Evolutionary conservation across 108 stramenopile genomes (phyloP).

Genomic region (Fistulifera pelliculosa): DNA sequence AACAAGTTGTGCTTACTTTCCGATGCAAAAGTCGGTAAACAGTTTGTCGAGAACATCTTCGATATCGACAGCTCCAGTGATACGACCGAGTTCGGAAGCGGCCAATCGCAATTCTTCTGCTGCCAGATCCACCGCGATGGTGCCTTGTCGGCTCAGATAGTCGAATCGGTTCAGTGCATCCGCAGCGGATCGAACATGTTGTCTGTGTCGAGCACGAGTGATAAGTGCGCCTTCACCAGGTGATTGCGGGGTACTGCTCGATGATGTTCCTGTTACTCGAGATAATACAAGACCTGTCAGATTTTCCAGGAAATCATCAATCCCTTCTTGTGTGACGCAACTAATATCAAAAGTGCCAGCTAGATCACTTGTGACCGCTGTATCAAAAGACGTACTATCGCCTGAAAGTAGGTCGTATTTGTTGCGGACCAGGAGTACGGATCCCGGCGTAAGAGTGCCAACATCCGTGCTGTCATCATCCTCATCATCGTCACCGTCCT

Average conservation of each 20-base stretch:
- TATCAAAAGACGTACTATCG: neutral
- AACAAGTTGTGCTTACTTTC: too few species aligned
- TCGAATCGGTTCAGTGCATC: constrained; percentile 63
- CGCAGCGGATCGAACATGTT: constrained; percentile 65
- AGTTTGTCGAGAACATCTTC: constrained; percentile 94
- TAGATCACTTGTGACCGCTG: neutral
- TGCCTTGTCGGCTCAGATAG: constrained; percentile 40
- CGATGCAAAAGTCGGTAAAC: constrained; percentile 95
- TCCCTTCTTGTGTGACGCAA: constrained; percentile 60
- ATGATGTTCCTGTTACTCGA: constrained; percentile 15
- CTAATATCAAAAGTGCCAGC: constrained; percentile 40
- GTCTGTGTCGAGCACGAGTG: constrained; percentile 78
- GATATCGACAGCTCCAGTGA: constrained; percentile 91
- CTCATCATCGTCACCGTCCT: constrained; percentile 6
- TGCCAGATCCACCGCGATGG: constrained; percentile 82
- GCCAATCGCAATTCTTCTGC: constrained; percentile 93
- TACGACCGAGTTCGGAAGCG: constrained; percentile 80
- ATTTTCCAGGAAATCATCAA: constrained; percentile 51
- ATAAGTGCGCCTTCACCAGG: constrained; percentile 66
- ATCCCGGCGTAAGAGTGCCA: neutral
- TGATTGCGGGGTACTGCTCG: constrained; percentile 1
- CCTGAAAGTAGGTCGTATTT: constrained; percentile 57
- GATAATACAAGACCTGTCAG: constrained; percentile 39
- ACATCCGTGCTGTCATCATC: neutral
- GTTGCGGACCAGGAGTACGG: constrained; percentile 59